phyloP scores from a whole-genome alignment of 1,284 basidiomycete genomes.

The Trametes pubescens region DNA sequence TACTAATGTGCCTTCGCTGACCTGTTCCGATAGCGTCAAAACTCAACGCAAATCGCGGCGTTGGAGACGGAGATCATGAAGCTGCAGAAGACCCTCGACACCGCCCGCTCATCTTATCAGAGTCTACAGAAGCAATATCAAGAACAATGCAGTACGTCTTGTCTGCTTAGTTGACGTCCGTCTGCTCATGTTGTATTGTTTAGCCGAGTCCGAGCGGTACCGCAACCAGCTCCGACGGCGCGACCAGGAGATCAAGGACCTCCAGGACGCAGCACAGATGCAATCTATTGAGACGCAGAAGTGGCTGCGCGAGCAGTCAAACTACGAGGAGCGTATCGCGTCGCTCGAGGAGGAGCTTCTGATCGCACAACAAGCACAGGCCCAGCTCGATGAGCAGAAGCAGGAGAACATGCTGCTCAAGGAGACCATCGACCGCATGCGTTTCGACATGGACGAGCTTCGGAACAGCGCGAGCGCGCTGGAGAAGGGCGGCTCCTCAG shows the following conservation, averaged over 20 bases:
- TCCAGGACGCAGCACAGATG: conserved; percentile 63
- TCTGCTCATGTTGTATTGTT: conserved; percentile 3
- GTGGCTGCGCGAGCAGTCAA: conserved; percentile 68
- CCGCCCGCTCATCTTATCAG: conserved; percentile 71
- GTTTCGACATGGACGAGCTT: conserved; percentile 91
- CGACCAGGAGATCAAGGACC: conserved; percentile 74
- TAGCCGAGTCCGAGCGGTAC: conserved; percentile 81
- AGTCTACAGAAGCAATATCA: conserved; percentile 85
- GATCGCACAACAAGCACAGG: conserved; percentile 73
- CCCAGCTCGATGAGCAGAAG: conserved; percentile 85
- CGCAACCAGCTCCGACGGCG: conserved; percentile 76
- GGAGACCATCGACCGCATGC: conserved; percentile 92
- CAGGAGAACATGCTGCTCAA: conserved; percentile 90
- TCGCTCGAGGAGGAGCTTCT: conserved; percentile 73
- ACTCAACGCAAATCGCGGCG: conserved; percentile 67
- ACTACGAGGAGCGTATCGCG: conserved; percentile 71
- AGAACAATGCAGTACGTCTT: conserved; percentile 78
- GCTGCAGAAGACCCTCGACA: conserved; percentile 75
- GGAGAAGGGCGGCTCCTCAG: conserved; percentile 45
- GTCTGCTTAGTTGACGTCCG: background rate
- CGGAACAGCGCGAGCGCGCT: conserved; percentile 57
- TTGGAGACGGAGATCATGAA: conserved; percentile 84
- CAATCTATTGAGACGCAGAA: conserved; percentile 71
- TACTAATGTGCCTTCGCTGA: conserved; percentile 8
- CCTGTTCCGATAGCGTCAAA: conserved; percentile 56